Evolutionary conservation across 2,329 filamentous ascomycete genomes (phyloP).

Genomic region (Penicillium sp.): DNA sequence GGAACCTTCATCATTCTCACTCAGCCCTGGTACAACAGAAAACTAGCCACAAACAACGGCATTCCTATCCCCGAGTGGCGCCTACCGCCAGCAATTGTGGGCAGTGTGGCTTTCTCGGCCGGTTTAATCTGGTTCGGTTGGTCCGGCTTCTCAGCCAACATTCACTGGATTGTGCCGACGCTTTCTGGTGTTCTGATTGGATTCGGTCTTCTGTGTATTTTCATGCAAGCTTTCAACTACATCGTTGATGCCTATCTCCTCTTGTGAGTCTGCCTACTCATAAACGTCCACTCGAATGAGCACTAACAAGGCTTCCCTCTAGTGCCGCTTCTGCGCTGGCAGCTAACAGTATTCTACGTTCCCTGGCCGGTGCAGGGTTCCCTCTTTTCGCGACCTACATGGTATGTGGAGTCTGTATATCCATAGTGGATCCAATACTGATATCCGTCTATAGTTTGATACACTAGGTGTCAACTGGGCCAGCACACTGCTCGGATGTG

Average conservation of each 20-base stretch:
- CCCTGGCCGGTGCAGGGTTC: constrained; percentile 33
- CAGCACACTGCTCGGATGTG: constrained; percentile 28
- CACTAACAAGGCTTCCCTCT: not conserved
- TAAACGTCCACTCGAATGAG: not conserved
- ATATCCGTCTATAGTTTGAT: constrained; percentile 39
- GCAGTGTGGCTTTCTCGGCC: constrained; percentile 48
- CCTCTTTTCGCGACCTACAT: constrained; percentile 35
- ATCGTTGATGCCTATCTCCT: constrained; percentile 56
- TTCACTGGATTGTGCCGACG: constrained; percentile 40
- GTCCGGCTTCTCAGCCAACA: constrained; percentile 52
- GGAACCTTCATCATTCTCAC: constrained; percentile 59
- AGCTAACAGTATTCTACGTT: constrained; percentile 47
- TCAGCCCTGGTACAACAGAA: constrained; percentile 63
- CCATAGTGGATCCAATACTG: not conserved
- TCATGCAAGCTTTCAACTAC: constrained; percentile 54
- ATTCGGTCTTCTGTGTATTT: constrained; percentile 54
- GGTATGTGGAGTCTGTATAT: constrained; percentile 14
- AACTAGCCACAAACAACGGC: constrained; percentile 61
- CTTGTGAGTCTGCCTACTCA: constrained; percentile 30
- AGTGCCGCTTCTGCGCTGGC: constrained; percentile 47
- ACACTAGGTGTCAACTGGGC: constrained; percentile 31
- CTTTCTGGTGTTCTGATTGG: constrained; percentile 49
- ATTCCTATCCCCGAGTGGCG: constrained; percentile 55
- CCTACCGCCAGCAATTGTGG: constrained; percentile 49
- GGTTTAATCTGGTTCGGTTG: constrained; percentile 76